Evolutionary conservation across 139 green algal species (phyloP).

Genomic region (Diplosphaera chodatii): DNA sequence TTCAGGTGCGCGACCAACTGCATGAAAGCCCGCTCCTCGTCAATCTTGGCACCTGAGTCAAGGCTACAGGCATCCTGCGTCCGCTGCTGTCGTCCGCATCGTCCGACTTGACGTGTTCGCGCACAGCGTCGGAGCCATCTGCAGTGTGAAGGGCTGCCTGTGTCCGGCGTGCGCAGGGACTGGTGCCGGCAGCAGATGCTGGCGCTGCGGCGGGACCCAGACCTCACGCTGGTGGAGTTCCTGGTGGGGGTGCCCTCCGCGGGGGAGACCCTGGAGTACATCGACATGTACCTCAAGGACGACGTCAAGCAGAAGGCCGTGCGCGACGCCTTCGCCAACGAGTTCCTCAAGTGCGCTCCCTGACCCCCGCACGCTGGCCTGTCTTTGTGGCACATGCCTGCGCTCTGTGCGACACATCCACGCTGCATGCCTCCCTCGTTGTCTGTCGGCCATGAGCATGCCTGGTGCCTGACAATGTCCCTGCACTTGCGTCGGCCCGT

Average conservation of each 20-base stretch:
- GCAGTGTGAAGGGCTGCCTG: no score
- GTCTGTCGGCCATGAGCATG: not conserved
- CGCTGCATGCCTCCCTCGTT: not conserved
- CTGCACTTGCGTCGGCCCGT: not conserved
- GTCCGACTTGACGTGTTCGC: not conserved
- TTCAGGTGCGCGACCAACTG: not conserved
- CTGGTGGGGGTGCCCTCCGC: slow-evolving; percentile 55
- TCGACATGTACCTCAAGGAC: slow-evolving; percentile 50
- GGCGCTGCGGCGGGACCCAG: slow-evolving; percentile 39
- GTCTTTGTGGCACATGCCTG: not conserved
- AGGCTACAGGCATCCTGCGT: no score
- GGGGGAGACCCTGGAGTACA: slow-evolving; percentile 72
- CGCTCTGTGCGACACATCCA: not conserved
- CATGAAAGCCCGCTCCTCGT: no score
- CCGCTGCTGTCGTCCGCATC: not conserved
- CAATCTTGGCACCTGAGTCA: no score
- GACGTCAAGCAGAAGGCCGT: slow-evolving; percentile 25
- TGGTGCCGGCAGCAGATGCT: slow-evolving; percentile 61
- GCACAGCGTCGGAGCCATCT: slow-evolving; percentile 20
- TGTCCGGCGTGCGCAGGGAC: no score
- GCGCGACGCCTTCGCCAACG: slow-evolving; percentile 62
- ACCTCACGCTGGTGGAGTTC: slow-evolving; percentile 65
- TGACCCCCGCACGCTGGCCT: not conserved
- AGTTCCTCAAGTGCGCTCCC: slow-evolving; percentile 62
- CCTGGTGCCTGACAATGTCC: not conserved